phyloP scores from a whole-genome alignment of 129 eudicot species.

The Logfia minima region DNA sequence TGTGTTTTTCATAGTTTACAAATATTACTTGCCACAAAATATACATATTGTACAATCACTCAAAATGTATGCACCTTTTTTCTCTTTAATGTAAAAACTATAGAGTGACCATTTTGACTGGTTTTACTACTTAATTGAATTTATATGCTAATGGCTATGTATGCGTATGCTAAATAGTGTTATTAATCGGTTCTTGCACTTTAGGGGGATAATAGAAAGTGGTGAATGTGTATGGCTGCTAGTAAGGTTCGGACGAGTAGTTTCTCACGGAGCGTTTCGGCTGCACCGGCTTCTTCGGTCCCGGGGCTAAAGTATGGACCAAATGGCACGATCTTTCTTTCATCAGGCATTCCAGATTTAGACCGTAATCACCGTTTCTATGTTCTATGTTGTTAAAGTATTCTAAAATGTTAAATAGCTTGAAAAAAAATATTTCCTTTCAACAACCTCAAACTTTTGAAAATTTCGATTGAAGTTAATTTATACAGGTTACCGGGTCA shows the following conservation, averaged over 20 bases:
- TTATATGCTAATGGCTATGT: not conserved
- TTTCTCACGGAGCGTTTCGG: conserved; percentile 69
- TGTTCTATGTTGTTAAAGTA: not conserved
- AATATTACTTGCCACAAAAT: not conserved
- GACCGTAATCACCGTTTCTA: conserved; percentile 59
- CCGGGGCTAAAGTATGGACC: conserved; percentile 94
- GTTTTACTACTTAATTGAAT: not conserved
- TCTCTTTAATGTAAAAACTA: no score
- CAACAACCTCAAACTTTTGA: not conserved
- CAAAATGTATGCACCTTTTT: no score
- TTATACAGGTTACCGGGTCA: not conserved
- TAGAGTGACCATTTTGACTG: no score
- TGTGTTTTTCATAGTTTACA: not conserved
- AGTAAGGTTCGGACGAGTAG: conserved; percentile 67
- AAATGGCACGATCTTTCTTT: conserved; percentile 73
- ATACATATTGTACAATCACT: not conserved
- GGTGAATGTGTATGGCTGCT: conserved; percentile 43
- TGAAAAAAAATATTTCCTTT: not conserved
- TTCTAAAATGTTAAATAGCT: not conserved
- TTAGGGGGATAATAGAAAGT: not conserved
- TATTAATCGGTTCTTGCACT: not conserved
- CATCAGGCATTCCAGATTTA: conserved; percentile 90
- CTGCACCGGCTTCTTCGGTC: conserved; percentile 44
- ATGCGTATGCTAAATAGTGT: not conserved
- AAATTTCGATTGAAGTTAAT: not conserved